Evolutionary conservation across 2,329 filamentous ascomycete genomes (phyloP), one percentile per base, ranked within the genome.

Genomic region (Colletotrichum sojae): DNA sequence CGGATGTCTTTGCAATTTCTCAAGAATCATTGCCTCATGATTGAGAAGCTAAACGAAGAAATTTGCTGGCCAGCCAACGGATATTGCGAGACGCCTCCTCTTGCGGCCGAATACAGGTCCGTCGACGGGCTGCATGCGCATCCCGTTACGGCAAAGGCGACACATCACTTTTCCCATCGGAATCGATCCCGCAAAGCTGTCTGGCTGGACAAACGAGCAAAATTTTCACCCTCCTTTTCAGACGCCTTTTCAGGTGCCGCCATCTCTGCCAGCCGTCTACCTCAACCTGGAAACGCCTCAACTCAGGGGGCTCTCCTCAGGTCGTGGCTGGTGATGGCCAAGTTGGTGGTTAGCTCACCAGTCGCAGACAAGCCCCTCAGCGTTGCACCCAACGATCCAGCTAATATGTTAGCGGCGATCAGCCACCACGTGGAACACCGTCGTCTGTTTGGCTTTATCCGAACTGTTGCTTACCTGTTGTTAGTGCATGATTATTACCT

Each of bases 381-480:
- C 39, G 58, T 68, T 68, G 43, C 39, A 58, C 36, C 18, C 52
- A 45, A 48, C 64, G 53, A 70, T 68, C 57, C 36, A 20, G 16
- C 46, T 68, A 63, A 56, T 45, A 39, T 46, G 46, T 53, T 69
- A 69, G 57, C 49, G 57, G 57, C 46, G 45, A 68, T 59, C 45
- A 58, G 54, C 64, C 67, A 70, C 63, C 67, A 70, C 67, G 67
- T 70, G 67, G 64, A 63, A 31, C 51, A 51, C 18, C 13, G 36
- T 56, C 22, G 10, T 27, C n/a, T 22, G 12, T 43, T 48, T 52
- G 55, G 54, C 13, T 66, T 46, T 22, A 51, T 39, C 25, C 45
- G 54, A 64, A 27, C 31, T 39, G 39, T 59, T 43, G 13, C 18
- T 36, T 36, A 36, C 31, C 10, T 36, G 31, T 36, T 36, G 40